A percentile compares a stretch with the other conserved stretches of the same genome.
Evolutionary conservation across 2,329 filamentous ascomycete genomes (phyloP).

Genomic region (Pseudogymnoascus sp.): DNA sequence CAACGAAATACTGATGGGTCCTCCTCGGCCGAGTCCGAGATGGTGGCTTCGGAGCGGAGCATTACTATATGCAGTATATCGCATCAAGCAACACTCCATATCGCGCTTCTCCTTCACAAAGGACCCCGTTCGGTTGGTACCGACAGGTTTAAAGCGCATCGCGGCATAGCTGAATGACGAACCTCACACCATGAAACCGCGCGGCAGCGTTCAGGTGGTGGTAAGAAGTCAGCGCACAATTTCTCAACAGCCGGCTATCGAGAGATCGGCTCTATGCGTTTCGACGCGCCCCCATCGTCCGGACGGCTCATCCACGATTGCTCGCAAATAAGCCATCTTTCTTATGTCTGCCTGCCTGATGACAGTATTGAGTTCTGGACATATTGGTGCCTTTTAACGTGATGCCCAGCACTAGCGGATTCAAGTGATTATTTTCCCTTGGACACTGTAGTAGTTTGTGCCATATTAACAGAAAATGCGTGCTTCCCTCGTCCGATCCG

Average conservation of each 20-base stretch:
- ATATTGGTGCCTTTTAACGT: constrained; percentile 11
- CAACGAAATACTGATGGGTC: constrained; percentile 20
- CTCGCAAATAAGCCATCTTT: background rate
- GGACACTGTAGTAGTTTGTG: background rate
- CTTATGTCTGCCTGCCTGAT: background rate
- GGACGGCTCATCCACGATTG: background rate
- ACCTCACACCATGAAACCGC: background rate
- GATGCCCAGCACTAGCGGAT: constrained; percentile 13
- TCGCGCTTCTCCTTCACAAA: constrained; percentile 55
- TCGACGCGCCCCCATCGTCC: background rate
- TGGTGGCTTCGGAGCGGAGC: constrained; percentile 54
- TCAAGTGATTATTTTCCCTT: background rate
- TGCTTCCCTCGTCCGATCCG: background rate
- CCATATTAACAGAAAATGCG: background rate
- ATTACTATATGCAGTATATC: constrained; percentile 17
- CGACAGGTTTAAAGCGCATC: background rate
- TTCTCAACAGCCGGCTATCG: background rate
- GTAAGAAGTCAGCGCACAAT: background rate
- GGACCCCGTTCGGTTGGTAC: constrained; percentile 23
- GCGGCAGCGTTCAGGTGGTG: background rate
- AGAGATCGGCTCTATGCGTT: background rate
- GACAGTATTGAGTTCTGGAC: background rate
- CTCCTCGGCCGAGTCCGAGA: constrained; percentile 51
- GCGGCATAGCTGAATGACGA: background rate
- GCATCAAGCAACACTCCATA: constrained; percentile 42